Percentiles rank a stretch among this genome's conserved stretches.
Conservation (phyloP, 2,329 filamentous ascomycete genomes). For the Endocalyx cinctus region DNA sequence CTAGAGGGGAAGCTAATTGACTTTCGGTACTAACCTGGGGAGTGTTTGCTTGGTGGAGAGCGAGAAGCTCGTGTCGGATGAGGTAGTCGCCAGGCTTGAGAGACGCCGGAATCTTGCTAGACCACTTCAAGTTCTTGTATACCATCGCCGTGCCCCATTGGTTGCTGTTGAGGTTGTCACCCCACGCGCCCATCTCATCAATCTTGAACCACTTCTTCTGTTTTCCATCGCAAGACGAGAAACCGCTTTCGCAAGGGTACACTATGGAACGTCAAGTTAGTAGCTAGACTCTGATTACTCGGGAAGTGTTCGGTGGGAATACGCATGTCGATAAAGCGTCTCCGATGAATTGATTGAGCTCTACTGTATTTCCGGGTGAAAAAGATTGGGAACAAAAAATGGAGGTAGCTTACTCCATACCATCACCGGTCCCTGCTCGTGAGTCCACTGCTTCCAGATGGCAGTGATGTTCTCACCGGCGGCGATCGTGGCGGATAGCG, state of each 20-base stretch:
- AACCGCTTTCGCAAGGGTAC: constrained; percentile 47
- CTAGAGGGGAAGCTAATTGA: too few species aligned
- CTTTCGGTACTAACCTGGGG: too few species aligned
- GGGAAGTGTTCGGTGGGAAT: too few species aligned
- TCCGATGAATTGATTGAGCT: too few species aligned
- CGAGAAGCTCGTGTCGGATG: constrained; percentile 52
- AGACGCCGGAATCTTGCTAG: constrained; percentile 42
- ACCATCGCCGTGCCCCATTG: constrained; percentile 46
- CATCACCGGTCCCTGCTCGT: constrained; percentile 54
- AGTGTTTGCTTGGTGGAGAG: constrained; percentile 41
- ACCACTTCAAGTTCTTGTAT: constrained; percentile 41
- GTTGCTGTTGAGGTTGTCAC: constrained; percentile 36
- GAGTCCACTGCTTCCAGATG: constrained; percentile 54
- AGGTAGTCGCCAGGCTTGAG: constrained; percentile 51
- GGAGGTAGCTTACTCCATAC: too few species aligned
- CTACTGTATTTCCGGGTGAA: too few species aligned
- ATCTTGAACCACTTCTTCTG: constrained; percentile 57
- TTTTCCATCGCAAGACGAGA: constrained; percentile 46
- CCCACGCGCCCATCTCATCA: constrained; percentile 46
- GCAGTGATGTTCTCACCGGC: constrained; percentile 46
- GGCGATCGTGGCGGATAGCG: constrained; percentile 37
- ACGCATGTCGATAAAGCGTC: too few species aligned
- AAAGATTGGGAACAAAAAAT: too few species aligned
- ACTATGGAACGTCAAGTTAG: too few species aligned
- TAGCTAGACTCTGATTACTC: too few species aligned